A percentile compares a stretch with the other conserved stretches of the same genome.
Evolutionary conservation across 2,329 filamentous ascomycete species (phyloP).

Genomic region (Teratosphaeria destructans): DNA sequence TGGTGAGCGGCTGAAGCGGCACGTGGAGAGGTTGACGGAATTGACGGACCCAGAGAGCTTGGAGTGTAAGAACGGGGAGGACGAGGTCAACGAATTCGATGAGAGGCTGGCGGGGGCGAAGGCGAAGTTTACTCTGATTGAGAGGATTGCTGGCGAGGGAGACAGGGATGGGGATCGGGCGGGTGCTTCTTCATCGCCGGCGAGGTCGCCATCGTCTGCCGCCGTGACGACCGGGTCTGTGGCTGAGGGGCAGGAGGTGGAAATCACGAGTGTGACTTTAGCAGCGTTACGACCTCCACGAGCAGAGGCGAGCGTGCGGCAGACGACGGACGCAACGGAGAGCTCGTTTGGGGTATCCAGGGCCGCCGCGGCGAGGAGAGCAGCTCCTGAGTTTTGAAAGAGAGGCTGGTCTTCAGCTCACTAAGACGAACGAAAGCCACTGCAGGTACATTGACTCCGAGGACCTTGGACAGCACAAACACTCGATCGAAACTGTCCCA

Average conservation of each 20-base stretch:
- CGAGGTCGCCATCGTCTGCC: neutral
- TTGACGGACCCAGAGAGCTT: slow-evolving; percentile 70
- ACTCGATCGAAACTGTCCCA: too few relatives aligned
- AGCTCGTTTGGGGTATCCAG: neutral
- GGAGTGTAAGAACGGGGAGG: slow-evolving; percentile 73
- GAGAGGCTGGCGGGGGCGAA: slow-evolving; percentile 74
- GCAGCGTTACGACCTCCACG: neutral
- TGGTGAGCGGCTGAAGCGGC: slow-evolving; percentile 62
- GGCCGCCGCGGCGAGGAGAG: neutral
- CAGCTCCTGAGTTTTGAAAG: neutral
- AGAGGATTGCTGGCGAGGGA: slow-evolving; percentile 52
- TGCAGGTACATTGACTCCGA: neutral
- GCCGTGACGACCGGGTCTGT: neutral
- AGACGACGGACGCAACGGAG: neutral
- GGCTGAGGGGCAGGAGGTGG: slow-evolving; percentile 1
- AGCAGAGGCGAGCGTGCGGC: neutral
- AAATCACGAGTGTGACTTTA: slow-evolving; percentile 1
- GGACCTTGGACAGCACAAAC: too few relatives aligned
- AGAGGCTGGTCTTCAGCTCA: neutral
- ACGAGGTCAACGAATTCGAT: slow-evolving; percentile 83
- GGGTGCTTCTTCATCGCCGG: neutral
- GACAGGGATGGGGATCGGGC: slow-evolving; percentile 1
- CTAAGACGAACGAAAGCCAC: slow-evolving; percentile 4
- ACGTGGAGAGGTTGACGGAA: slow-evolving; percentile 63
- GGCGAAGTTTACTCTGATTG: slow-evolving; percentile 76